These are phyloP conservation scores for Ophiostoma tasmaniense DNA, from an alignment of 2,329 filamentous ascomycete genomes.

Conservation along the genomic window DNA sequence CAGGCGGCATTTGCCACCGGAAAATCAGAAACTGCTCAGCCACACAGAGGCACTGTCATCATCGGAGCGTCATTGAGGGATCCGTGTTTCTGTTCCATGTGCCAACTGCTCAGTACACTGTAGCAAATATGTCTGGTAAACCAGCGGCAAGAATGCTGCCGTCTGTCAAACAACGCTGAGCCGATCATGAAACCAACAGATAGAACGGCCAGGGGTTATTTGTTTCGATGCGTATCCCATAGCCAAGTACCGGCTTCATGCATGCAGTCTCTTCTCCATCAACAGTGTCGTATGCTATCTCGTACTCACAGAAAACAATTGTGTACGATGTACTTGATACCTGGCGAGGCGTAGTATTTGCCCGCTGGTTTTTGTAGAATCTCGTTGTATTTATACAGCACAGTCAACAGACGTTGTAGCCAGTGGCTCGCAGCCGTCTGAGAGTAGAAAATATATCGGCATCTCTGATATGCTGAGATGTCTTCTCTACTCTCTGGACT, in stretches of 20 bases:
- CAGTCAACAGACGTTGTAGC: background rate
- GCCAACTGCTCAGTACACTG: background rate
- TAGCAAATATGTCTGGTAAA: background rate
- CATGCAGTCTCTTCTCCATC: background rate
- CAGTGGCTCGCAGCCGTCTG: background rate
- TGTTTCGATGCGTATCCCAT: background rate
- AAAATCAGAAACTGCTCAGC: background rate
- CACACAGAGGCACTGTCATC: background rate
- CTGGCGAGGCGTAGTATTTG: background rate
- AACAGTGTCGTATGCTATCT: background rate
- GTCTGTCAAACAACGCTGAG: background rate
- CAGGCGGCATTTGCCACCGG: background rate
- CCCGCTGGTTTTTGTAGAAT: background rate
- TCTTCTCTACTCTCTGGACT: no score
- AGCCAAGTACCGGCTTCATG: conserved; percentile 3
- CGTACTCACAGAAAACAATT: background rate
- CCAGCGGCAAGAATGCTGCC: background rate
- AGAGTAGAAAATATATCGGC: background rate
- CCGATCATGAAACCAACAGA: background rate
- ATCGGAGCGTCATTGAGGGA: background rate
- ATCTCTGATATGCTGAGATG: background rate
- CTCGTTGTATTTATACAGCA: background rate
- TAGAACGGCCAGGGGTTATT: background rate
- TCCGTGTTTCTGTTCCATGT: background rate
- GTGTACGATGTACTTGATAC: background rate